A percentile compares a stretch with the other conserved stretches of the same genome.
Conservation (phyloP, 225 moss, liverwort and hornwort genomes). For the Ulota crispa region DNA sequence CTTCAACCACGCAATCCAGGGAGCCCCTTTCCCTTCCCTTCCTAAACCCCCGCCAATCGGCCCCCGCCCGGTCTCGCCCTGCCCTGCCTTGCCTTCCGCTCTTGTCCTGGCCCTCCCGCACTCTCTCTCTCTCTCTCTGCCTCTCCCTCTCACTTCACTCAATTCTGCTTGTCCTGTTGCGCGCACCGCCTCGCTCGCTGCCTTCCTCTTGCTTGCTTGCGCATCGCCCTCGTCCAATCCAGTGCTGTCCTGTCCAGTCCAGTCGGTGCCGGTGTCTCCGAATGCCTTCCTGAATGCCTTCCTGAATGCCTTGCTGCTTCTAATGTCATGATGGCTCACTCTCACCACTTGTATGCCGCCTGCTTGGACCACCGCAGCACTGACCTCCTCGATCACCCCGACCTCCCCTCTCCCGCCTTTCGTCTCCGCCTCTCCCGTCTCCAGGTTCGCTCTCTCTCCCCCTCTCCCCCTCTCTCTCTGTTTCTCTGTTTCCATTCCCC, state of each 20-base stretch:
- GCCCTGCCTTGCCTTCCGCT: too few species aligned
- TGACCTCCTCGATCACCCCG: constrained; percentile 24
- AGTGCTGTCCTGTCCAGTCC: too few species aligned
- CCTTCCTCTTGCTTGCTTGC: too few species aligned
- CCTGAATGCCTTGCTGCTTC: neutral
- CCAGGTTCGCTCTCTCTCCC: constrained; percentile 19
- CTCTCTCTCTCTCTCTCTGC: too few species aligned
- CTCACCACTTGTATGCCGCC: constrained; percentile 31
- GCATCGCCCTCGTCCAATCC: neutral
- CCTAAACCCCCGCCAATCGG: too few species aligned
- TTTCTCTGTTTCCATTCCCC: neutral
- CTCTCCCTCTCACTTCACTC: neutral
- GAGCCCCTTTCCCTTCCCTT: too few species aligned
- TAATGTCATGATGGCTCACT: constrained; percentile 30
- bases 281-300: too few species aligned
- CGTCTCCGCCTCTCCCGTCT: constrained; percentile 39
- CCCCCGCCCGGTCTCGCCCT: too few species aligned
- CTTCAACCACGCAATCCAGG: too few species aligned
- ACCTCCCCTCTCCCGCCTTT: constrained; percentile 25
- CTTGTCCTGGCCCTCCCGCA: too few species aligned
- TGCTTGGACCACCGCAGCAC: constrained; percentile 35
- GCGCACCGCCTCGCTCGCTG: neutral
- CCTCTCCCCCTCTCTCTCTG: too few species aligned
- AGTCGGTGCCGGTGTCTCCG: too few species aligned
- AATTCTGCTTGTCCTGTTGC: neutral